Base-by-base conservation (phyloP, 1,139 yeast genomes). In the Debaryomyces robertsiae region DNA sequence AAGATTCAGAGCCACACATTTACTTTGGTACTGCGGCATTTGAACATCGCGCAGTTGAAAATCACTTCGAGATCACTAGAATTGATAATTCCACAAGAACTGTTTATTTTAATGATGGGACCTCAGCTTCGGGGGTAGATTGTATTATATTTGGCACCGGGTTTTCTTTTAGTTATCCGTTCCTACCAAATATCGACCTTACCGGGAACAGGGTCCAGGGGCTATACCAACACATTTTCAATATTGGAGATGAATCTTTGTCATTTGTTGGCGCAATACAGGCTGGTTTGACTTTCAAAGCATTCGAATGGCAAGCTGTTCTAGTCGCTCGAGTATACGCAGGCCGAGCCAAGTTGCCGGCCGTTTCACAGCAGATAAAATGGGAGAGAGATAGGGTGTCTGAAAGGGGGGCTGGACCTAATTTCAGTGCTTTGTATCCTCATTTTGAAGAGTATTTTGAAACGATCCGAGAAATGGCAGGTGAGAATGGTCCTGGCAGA, bases 111-210 rank as follows among this genome's bases (percentile, higher is more conserved):
- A 56, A 49, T 4, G 73, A 67, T 46, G 68, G 62, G 7, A 44
- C 61, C 0, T 47, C 46, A 22, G 50, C 60, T 4, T 23, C 40
- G 1, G 54, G 56, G 24, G 65, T 68, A n/a, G 76, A 71, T 42
- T 54, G 60, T 32, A 55, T 73, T 11, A 54, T 70, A 2, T 72
- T 68, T 46, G 77, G 73, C 2, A 73, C 79, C 0, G 79, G 79
- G 0, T 73, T 65, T 53, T 59, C 64, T 32, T 70, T 59, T 45
- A 65, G 72, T 36, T 72, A 60, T 45, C 77, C 79, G 3, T 73
- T 69, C 41, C 54, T 73, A 36, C 58, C 61, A 43, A 39, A 46
- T 9, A 41, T 52, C 4, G 59, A 59, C 33, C 34, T 50, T 13
- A 47, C 55, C 3, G 53, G 54, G 2, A 56, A 57, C 33, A 47